Evolutionary conservation across 2,329 filamentous ascomycete species (phyloP), one percentile per base, ranked within the genome.

Genomic region (Stagonosporopsis rhizophila): DNA sequence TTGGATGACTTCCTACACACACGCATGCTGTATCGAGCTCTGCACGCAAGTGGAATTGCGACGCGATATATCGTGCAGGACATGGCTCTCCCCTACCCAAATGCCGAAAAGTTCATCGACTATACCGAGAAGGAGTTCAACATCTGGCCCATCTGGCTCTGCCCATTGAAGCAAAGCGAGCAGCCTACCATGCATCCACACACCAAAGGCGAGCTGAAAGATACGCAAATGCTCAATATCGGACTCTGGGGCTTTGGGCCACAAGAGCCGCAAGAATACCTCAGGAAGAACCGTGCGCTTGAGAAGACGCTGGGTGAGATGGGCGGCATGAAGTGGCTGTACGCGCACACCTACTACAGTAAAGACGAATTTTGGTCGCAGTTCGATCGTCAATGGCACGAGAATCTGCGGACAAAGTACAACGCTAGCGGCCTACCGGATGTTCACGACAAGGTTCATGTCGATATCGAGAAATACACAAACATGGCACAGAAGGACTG

Each of bases 201-300:
- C 30, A 71, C 70, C 1, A 74, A 69, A 38, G 68, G 67, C 20
- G 54, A 64, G 17, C 44, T 71, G 11, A 61, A 66, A 27, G 63
- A 62, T 15, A 68, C 71, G 14, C 68, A 73, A 69, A 78, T 83
- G 64, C 75, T 85, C 44, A 87, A 86, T 61, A 78, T 87, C 37
- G 84, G 84, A 25, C 83, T 96, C 19, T 96, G 91, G 91, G 91
- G 91, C 86, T 87, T 76, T 86, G 89, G 22, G 82, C 88, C 34
- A 60, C 78, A 7, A 78, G 64, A 75, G 15, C 63, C 64, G 6
- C 56, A 65, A 6, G 61, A 66, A 9, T 84, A 84, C 46, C 77
- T 89, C 8, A 64, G 67, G 1, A 76, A 80, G 45, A 90, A 90
- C 70, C 81, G 85, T 0, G 79, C 79, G 0, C 77, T 91, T 1